Conservation (phyloP, 352 stramenopile genomes). For the Globisporangium radiosum region DNA sequence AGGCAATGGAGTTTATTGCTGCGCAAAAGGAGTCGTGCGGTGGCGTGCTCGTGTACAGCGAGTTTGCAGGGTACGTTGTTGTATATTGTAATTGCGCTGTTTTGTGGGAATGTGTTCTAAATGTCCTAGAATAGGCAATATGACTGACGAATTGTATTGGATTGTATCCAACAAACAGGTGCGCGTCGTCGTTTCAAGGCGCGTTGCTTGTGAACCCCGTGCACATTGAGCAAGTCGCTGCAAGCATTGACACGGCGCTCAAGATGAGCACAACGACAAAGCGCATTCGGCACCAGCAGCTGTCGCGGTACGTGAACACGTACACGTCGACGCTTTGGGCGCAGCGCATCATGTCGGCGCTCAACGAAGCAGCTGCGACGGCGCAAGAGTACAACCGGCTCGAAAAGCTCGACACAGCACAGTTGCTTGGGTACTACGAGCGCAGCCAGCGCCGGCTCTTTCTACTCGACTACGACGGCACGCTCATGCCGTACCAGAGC, state of each 20-base stretch:
- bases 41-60: slow-evolving; percentile 86
- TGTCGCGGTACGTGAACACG: slow-evolving; percentile 84
- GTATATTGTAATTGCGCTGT: not conserved
- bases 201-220: slow-evolving; percentile 86
- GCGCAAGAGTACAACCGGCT: slow-evolving; percentile 82
- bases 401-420: slow-evolving; percentile 79
- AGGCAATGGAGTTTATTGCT: slow-evolving; percentile 90
- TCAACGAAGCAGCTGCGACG: slow-evolving; percentile 68
- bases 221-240: slow-evolving; percentile 85
- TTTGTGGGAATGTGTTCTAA: not conserved
- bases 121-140: not conserved
- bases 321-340: slow-evolving; percentile 87
- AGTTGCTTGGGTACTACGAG: slow-evolving; percentile 81
- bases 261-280: slow-evolving; percentile 86
- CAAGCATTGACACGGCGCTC: slow-evolving; percentile 76
- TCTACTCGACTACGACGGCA: slow-evolving; percentile 83
- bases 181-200: slow-evolving; percentile 83
- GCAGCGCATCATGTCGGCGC: slow-evolving; percentile 75
- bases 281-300: slow-evolving; percentile 79
- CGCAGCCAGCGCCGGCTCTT: slow-evolving; percentile 76
- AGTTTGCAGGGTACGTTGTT: slow-evolving; percentile 71
- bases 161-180: slow-evolving; percentile 26
- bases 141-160: slow-evolving; percentile 12
- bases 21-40: slow-evolving; percentile 75
- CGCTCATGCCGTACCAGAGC: slow-evolving; percentile 73